Evolutionary conservation across 1,139 yeast species (phyloP), one percentile per base, ranked within the genome.

Genomic region (Ogataea hybrid): DNA sequence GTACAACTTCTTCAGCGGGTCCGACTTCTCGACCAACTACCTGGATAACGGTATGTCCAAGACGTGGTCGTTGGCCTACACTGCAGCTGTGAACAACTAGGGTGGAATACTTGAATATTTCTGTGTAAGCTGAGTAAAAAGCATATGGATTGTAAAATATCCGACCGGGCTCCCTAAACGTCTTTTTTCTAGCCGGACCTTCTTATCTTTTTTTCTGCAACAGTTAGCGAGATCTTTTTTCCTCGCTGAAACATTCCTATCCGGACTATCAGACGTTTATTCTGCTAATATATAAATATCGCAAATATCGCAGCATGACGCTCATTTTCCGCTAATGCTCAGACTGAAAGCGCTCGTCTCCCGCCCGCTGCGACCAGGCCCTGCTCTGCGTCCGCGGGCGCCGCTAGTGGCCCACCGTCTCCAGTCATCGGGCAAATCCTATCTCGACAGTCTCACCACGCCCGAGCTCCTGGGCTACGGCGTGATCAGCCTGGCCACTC

Each of bases 401-500:
- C 20, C 20, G 20, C 20, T 18, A 6, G 20, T 18, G 20, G 7
- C 20, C 7, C 20, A 18, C 20, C 20, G 20, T 18, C 20, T 18
- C 20, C 20, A 18, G 20, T 18, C 20, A 6, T 18, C 20, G 6
- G 20, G 20, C 20, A 18, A 31, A 11, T 22, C 46, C 3, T 61
- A 61, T 35, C 47, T 63, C 20, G 62, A 59, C 25, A 47, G 57
- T 9, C 46, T 61, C 20, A 54, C 49, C 15, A 50, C 43, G 6
- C 42, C 51, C 9, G 82, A 77, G 56, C 66, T 84, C 37, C 60
- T 83, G 36, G 81, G 86, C 0, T 76, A 79, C 51, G 73, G 81
- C 20, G 67, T 82, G 49, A 84, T 84, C 51, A 92, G 92, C 6
- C 47, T 77, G 37, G 82, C 82, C 30, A 84, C 92, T 1, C 54